Evolutionary conservation across 768 basidiomycete species (phyloP), one percentile per base, ranked within the genome.

Genomic region (Podaxis rugospora): DNA sequence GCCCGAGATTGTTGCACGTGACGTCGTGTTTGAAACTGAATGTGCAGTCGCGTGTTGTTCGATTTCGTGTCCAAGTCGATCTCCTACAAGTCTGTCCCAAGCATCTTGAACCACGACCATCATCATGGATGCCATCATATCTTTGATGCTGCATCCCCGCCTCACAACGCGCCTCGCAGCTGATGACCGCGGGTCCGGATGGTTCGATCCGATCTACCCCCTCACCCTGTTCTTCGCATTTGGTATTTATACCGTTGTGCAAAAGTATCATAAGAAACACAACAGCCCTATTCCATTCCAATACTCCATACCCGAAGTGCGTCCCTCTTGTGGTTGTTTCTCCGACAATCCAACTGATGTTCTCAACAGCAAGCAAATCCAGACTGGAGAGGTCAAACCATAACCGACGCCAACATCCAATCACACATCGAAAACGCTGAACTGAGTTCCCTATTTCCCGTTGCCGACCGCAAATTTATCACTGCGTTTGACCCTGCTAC

Each of bases 401-500:
- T 95, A 56, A 68, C 70, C 14, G 76, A 86, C 21, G 82, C 92
- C 5, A 75, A 77, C 55, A 78, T 94, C 47, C 78, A 80, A 62
- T 87, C 90, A 3, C 93, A 95, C 71, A 70, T 81, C 42, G 74
- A 76, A 5, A 78, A 84, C 63, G 71, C 76, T 1, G 79, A 80
- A 9, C 76, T 94, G 35, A 74, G 82, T 39, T 85, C 88, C 2
- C 69, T 78, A 1, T 68, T 80, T 47, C 69, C 72, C 11, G 70
- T 81, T 32, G 70, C 75, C 1, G 79, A 78, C 42, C 77, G 83
- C 50, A 79, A 85, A 44, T 93, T 90, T 69, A 89, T 98, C 62
- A 98, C 96, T 1, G 88, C 89, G 70, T 98, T 85, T 66, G 96
- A 98, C 72, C 96, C 96, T 13, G 87, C 94, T 3, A 95, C 92